Evolutionary conservation across 805 yeast genomes (phyloP).

Genomic region (Saccharomycopsis javanensis): DNA sequence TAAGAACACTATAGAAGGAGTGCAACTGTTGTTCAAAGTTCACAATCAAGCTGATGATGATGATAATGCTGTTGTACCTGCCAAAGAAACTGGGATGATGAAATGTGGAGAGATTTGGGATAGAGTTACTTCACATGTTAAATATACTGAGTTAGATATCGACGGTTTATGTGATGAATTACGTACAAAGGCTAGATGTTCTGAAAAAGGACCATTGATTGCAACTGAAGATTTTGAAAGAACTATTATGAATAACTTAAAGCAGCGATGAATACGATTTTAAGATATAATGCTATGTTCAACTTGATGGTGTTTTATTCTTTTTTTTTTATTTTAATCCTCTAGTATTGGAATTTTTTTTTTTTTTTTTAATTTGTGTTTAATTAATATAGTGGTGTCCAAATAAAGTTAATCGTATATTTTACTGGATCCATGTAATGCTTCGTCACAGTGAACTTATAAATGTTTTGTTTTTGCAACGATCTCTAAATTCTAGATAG

Average conservation of each 20-base stretch:
- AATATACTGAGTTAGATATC: conserved; percentile 85
- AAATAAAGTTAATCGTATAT: too few species aligned
- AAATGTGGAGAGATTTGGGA: conserved; percentile 95
- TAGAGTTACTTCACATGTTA: conserved; percentile 86
- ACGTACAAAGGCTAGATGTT: conserved; percentile 88
- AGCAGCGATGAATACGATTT: background rate
- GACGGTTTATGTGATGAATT: conserved; percentile 88
- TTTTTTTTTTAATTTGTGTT: too few species aligned
- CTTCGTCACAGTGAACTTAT: too few species aligned
- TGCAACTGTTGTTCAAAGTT: conserved; percentile 24
- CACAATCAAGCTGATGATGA: conserved; percentile 22
- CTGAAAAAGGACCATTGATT: conserved; percentile 85
- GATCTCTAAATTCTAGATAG: too few species aligned
- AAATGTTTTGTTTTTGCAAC: too few species aligned
- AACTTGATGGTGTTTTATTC: background rate
- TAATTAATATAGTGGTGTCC: too few species aligned
- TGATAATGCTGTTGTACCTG: conserved; percentile 50
- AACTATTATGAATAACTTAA: conserved; percentile 25
- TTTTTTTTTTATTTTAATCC: background rate
- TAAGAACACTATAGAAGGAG: background rate
- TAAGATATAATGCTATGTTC: background rate
- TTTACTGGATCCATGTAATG: too few species aligned
- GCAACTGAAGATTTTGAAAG: conserved; percentile 69
- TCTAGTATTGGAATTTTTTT: too few species aligned
- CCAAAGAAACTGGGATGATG: conserved; percentile 48